Base-by-base conservation (phyloP, 2,329 filamentous ascomycete species). In the Phialemonium atrogriseum region DNA sequence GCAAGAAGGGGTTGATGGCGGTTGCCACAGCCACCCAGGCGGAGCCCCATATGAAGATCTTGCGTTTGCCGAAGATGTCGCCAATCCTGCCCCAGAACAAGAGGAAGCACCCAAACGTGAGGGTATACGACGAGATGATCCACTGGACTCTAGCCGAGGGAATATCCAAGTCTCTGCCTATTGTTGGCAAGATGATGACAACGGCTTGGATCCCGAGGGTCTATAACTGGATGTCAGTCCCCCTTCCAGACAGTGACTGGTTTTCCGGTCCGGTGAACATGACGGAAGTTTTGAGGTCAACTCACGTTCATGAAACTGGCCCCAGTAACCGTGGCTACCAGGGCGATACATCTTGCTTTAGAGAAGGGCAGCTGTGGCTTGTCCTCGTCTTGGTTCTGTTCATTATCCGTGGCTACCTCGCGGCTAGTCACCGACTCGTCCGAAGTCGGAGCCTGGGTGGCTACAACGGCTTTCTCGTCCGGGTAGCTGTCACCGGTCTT, bases 51-150 rank as follows among this genome's bases (percentile, higher is more conserved):
- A 82, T 64, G 51, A 82, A 83, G 40, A 82, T 77, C 26, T 67
- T 57, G 7, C 77, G 66, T 49, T 79, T 78, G 34, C 77, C 77
- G 40, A 76, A 80, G 26, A 82, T 66, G 49, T 83, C 77, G 34
- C 73, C 78, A 14, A 82, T 66, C 13, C 77, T 65, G 16, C 77
- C 78, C 76, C 77, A 82, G 10, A 82, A 60, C 11, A 83, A 56
- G 16, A 82, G 55, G 46, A 82, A 80, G 51, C 77, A 81, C 27
- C 76, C 77, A 43, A 82, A 82, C 0, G 75, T 64, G 11, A 83
- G 64, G 4, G 71, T 64, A 46, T 82, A 82, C 1, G 76, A 70
- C 0, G 77, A 81, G 1, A 82, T 61, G 38, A 82, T 65, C 77
- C 77, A 82, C 55, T 80, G 76, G 35, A 73, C 63, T 11, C 75